Evolutionary conservation across 768 basidiomycete species (phyloP), one percentile per base, ranked within the genome.

Genomic region (Hypholoma sublateritium): DNA sequence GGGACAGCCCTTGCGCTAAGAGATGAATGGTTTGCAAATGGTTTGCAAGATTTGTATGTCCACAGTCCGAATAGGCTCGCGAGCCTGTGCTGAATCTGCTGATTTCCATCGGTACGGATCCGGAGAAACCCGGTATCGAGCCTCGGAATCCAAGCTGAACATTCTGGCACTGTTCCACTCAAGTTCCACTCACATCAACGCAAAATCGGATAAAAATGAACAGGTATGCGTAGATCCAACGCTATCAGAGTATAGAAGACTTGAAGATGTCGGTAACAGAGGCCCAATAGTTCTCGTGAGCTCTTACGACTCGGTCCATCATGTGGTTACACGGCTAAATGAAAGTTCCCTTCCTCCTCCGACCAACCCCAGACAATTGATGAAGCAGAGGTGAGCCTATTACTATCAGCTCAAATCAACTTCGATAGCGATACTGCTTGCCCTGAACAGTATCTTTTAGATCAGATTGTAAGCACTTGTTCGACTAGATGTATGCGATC

Each of bases 371-470:
- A 70, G 69, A 69, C 67, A 0, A 70, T 70, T 59, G 69, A 70
- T 37, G 69, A 70, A 53, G 65, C 63, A 39, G 69, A 70, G 61
- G 69, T 70, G 41, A 34, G 57, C 44, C 19, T 24, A 13, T 17
- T 39, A 6, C 39, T 41, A 2, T 36, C 8, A 36, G 35, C 13
- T 24, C 21, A 17, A 19, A 21, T 5, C 13, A 35, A 3, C n/a
- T n/a, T 21, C 4, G 7, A 28, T 45, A 34, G 34, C 34, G 0
- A 39, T 7, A 13, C 28, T 44, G 43, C 56, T 12, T 9, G 4
- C 11, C 21, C 17, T 9, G 12, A 16, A 12, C 41, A 75, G 74
- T 76, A 74, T 55, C 67, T 76, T 12, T 58, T 76, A 8, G 74
- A 76, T 53, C 74, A 76, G 60, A 62, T 76, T 17, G 72, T 74